Percentiles rank a stretch among this genome's conserved stretches.
Evolutionary conservation across 208 protist genomes (phyloP).

Genomic region (Trypanosoma brucei): DNA sequence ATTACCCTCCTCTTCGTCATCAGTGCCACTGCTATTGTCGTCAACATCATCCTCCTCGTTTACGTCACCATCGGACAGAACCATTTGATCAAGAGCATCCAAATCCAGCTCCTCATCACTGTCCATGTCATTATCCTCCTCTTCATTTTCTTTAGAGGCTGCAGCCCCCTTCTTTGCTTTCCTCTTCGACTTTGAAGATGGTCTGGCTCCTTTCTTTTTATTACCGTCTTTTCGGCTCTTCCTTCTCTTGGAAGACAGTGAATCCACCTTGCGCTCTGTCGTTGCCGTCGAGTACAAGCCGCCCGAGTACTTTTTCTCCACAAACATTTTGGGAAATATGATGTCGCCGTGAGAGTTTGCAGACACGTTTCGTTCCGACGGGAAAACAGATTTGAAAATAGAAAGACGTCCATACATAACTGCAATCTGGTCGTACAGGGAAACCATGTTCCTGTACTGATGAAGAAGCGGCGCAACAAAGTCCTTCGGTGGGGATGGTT

Average conservation of each 20-base stretch:
- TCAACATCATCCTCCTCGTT: constrained; percentile 24
- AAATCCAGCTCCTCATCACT: constrained; percentile 19
- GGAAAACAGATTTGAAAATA: constrained; percentile 75
- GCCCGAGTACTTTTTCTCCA: constrained; percentile 49
- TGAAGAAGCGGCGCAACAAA: constrained; percentile 75
- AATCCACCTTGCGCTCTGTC: constrained; percentile 39
- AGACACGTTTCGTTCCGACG: constrained; percentile 57
- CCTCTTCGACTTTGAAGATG: constrained; percentile 3
- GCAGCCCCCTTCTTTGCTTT: constrained; percentile 10
- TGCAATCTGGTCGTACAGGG: constrained; percentile 66
- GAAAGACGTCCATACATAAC: constrained; percentile 69
- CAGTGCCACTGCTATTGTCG: background rate
- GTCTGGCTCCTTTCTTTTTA: background rate
- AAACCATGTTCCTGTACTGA: constrained; percentile 63
- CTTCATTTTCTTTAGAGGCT: background rate
- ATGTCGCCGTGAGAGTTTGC: constrained; percentile 61
- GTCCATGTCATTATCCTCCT: background rate
- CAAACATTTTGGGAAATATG: constrained; percentile 76
- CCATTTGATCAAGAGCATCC: constrained; percentile 10
- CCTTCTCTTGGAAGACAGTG: constrained; percentile 18
- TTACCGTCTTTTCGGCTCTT: constrained; percentile 5
- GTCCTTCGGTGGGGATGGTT: constrained; percentile 49
- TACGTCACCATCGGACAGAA: constrained; percentile 11
- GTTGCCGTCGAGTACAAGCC: constrained; percentile 40
- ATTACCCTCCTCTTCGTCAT: background rate